Evolutionary conservation across 2,329 filamentous ascomycete species (phyloP).

Genomic region (Xylaria sp.): DNA sequence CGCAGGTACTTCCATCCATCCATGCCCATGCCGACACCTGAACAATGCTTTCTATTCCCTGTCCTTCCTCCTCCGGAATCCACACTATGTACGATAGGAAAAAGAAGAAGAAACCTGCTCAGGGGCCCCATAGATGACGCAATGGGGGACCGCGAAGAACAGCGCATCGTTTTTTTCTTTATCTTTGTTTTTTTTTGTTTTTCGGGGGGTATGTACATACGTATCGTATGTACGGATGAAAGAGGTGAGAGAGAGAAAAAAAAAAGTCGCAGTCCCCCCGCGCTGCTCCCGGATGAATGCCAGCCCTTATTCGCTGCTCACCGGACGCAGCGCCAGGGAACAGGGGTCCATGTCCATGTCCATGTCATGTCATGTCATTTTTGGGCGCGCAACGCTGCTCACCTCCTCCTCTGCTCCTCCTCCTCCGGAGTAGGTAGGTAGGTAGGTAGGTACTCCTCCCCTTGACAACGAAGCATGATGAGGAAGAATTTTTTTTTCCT

Average conservation of each 20-base stretch:
- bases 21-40: too few relatives aligned
- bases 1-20: too few relatives aligned
- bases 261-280: too few relatives aligned
- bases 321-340: too few relatives aligned
- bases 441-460: neutral
- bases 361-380: too few relatives aligned
- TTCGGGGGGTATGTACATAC: too few relatives aligned
- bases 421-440: too few relatives aligned
- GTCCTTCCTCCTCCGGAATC: neutral
- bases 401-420: neutral
- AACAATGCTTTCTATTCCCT: neutral
- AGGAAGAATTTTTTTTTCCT: neutral
- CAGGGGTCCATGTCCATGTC: too few relatives aligned
- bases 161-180: neutral
- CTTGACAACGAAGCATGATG: neutral
- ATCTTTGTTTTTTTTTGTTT: neutral
- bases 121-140: slow-evolving; percentile 15
- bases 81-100: neutral
- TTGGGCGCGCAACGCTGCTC: neutral
- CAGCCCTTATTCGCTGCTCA: too few relatives aligned
- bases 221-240: too few relatives aligned
- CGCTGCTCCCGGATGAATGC: too few relatives aligned
- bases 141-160: slow-evolving; percentile 5
- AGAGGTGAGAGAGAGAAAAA: too few relatives aligned
- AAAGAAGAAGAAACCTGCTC: neutral